phyloP scores from a whole-genome alignment of 2,329 filamentous ascomycete species.

The Claviceps arundinis region DNA sequence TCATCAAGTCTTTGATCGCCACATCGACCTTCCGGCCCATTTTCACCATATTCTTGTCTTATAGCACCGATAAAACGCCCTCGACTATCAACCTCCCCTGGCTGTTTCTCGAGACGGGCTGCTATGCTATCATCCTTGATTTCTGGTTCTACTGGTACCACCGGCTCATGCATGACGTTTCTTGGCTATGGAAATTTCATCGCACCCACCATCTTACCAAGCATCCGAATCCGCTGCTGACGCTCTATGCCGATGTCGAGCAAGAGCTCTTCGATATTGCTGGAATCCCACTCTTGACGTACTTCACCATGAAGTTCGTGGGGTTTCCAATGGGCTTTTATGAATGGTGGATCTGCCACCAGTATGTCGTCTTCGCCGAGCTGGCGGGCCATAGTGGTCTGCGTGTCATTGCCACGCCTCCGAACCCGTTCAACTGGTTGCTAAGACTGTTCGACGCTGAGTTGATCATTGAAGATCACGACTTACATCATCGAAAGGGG shows the following conservation, averaged over 20 bases:
- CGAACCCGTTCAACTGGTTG: slow-evolving; percentile 4
- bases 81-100: neutral
- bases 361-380: slow-evolving; percentile 6
- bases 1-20: neutral
- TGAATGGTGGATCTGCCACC: slow-evolving; percentile 6
- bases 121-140: slow-evolving; percentile 3
- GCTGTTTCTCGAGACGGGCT: slow-evolving; percentile 1
- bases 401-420: slow-evolving; percentile 1
- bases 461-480: slow-evolving; percentile 5
- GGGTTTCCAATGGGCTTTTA: slow-evolving; percentile 6
- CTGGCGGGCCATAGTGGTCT: slow-evolving; percentile 5
- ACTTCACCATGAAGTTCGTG: slow-evolving; percentile 5
- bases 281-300: slow-evolving; percentile 3
- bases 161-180: slow-evolving; percentile 5
- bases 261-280: slow-evolving; percentile 6
- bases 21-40: slow-evolving; percentile 3
- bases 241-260: slow-evolving; percentile 4
- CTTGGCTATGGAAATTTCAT: slow-evolving; percentile 4
- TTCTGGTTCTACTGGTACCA: slow-evolving; percentile 8
- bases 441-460: slow-evolving; percentile 1
- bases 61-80: slow-evolving; percentile 1
- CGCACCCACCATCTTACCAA: slow-evolving; percentile 6
- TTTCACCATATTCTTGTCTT: slow-evolving; percentile 3
- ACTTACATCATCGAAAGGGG: slow-evolving; percentile 6
- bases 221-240: slow-evolving; percentile 5